Percentiles rank a stretch among this genome's conserved stretches.
Evolutionary conservation across 1,284 basidiomycete genomes (phyloP).

Genomic region (Albatrellus sp.): DNA sequence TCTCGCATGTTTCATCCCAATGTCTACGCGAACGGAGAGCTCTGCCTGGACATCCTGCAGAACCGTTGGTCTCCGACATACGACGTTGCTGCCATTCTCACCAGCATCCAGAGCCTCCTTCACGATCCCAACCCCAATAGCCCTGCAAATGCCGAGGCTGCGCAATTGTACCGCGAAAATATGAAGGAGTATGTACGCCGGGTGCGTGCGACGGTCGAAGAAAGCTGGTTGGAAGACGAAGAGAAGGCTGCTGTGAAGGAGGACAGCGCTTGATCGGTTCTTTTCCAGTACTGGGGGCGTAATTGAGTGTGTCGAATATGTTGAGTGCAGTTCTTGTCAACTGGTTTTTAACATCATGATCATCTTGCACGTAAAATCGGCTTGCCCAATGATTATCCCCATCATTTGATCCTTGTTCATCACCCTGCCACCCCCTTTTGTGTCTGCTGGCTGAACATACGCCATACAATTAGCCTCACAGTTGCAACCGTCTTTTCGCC

Average conservation of each 20-base stretch:
- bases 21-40: slow-evolving; percentile 95
- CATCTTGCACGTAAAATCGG: no score
- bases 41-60: slow-evolving; percentile 96
- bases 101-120: slow-evolving; percentile 87
- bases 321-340: no score
- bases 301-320: no score
- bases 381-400: no score
- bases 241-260: slow-evolving; percentile 38
- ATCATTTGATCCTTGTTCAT: no score
- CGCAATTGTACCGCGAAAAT: slow-evolving; percentile 91
- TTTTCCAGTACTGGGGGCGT: no score
- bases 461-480: no score
- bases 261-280: slow-evolving; percentile 2
- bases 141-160: slow-evolving; percentile 96
- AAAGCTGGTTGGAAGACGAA: slow-evolving; percentile 81
- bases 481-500: no score
- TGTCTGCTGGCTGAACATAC: no score
- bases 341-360: no score
- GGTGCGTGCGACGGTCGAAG: slow-evolving; percentile 86
- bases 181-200: slow-evolving; percentile 96
- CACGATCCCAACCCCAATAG: slow-evolving; percentile 98
- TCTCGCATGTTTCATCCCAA: slow-evolving; percentile 99
- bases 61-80: slow-evolving; percentile 98
- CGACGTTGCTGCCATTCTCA: slow-evolving; percentile 96
- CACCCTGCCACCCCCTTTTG: no score